A percentile compares a stretch with the other conserved stretches of the same genome.
phyloP scores from a whole-genome alignment of 495 filamentous ascomycete genomes.

The Daldinia childiae region DNA sequence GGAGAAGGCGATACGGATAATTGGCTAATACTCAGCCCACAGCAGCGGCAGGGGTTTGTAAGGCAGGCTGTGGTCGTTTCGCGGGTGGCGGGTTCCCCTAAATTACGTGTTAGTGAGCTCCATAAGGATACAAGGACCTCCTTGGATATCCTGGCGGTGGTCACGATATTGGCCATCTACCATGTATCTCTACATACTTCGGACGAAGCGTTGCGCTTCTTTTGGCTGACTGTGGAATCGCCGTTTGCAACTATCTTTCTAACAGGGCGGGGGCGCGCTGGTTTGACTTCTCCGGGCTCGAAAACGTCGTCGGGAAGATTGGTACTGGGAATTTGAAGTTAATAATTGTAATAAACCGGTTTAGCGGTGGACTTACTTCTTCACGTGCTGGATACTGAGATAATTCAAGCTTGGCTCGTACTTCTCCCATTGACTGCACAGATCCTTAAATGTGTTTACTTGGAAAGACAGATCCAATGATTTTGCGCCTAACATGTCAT shows the following conservation, averaged over 20 bases:
- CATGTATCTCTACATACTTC: slow-evolving; percentile 48
- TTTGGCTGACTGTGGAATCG: slow-evolving; percentile 39
- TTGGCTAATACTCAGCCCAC: slow-evolving; percentile 43
- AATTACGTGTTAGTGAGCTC: slow-evolving; percentile 40
- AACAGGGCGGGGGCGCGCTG: slow-evolving; percentile 66
- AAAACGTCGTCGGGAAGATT: slow-evolving; percentile 92
- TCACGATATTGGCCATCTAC: slow-evolving; percentile 42
- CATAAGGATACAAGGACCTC: slow-evolving; percentile 37
- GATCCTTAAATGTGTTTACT: slow-evolving; percentile 76
- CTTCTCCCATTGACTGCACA: slow-evolving; percentile 71
- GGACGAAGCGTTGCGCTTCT: slow-evolving; percentile 47
- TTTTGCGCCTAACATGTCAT: slow-evolving; percentile 57
- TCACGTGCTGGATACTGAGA: slow-evolving; percentile 75
- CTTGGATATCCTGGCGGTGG: slow-evolving; percentile 39
- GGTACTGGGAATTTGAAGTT: slow-evolving; percentile 62
- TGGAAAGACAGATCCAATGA: slow-evolving; percentile 75
- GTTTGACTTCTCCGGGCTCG: slow-evolving; percentile 77
- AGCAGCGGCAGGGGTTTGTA: slow-evolving; percentile 50
- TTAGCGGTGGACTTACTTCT: slow-evolving; percentile 67
- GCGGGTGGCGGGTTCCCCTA: slow-evolving; percentile 48
- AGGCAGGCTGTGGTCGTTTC: slow-evolving; percentile 46
- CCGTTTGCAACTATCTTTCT: slow-evolving; percentile 56
- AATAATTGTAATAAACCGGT: slow-evolving; percentile 25
- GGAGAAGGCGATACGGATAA: background rate
- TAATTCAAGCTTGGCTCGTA: slow-evolving; percentile 65